Evolutionary conservation across 2,329 filamentous ascomycete species (phyloP), one percentile per base, ranked within the genome.

Genomic region (Monilinia fructicola): DNA sequence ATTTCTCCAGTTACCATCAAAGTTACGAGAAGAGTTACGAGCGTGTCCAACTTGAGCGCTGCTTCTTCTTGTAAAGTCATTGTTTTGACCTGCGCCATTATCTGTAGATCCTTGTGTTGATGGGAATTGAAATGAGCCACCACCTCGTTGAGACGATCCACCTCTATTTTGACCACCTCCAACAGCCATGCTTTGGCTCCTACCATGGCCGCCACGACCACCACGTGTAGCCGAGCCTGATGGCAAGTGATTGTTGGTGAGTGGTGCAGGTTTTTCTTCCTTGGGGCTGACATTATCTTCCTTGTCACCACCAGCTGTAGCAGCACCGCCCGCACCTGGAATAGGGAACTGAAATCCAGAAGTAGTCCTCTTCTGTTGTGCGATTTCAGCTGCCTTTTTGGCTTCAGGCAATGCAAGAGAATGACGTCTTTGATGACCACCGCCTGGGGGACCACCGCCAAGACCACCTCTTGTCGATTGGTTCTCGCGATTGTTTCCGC

Each of bases 1-100:
- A 75, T 93, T 96, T 74, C 95, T 91, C 95, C 95, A 99, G 80
- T 99, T 99, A 74, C 93, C 89, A 73, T 99, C 95, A 76, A 98
- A 98, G 80, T 98, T 99, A 70, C 95, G 88, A 31, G 95, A 99
- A 14, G 87, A 87, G 42, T 89, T 90, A 69, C 95, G 87, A 70
- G 86, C 89, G 77, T 99, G 95, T 66, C 92, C 90, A 70, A 74
- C 68, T 65, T 65, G 63, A 60, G 69, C 66, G 78, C 90, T 91
- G 73, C 90, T 88, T 73, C 92, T 90, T 69, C 91, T 89, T 72
- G 87, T 84, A 76, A 93, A 90, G 72, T 95, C 92, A 69, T 78
- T 80, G 68, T 76, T 75, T 70, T 80, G 77, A 67, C 75, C 77
- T 67, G 79, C 78, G 71, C 81, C 82, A 55, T 80, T 77, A 66